A percentile compares a stretch with the other conserved stretches of the same genome.
Evolutionary conservation across 768 basidiomycete species (phyloP).

Genomic region (Pisolithus marmoratus): DNA sequence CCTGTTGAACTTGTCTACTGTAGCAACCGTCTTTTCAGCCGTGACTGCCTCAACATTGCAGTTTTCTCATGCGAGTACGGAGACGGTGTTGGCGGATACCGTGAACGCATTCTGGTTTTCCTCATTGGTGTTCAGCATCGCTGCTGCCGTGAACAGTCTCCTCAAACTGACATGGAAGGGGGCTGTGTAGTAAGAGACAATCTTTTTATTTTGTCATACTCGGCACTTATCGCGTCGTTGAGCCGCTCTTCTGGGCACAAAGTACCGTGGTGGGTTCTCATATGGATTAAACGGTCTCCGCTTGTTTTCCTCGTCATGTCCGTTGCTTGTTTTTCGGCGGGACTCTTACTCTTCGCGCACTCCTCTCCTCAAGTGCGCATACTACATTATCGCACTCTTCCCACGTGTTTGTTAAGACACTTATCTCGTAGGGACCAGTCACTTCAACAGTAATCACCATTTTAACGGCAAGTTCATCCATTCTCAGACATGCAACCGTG

Average conservation of each 20-base stretch:
- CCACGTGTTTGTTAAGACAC: constrained; percentile 12
- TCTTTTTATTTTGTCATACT: constrained; percentile 3
- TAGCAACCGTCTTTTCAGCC: constrained; percentile 51
- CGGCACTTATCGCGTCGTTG: constrained; percentile 13
- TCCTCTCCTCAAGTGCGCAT: constrained; percentile 58
- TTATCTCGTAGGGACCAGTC: constrained; percentile 39
- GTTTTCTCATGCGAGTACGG: constrained; percentile 36
- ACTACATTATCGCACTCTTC: constrained; percentile 15
- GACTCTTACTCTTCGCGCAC: constrained; percentile 72
- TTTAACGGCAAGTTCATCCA: constrained; percentile 43
- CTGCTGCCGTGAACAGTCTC: constrained; percentile 48
- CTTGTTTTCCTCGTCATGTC: constrained; percentile 80
- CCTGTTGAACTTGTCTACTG: constrained; percentile 45
- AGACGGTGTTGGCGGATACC: constrained; percentile 31
- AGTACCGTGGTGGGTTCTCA: constrained; percentile 56
- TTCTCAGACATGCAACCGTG: neutral
- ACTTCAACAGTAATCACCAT: constrained; percentile 73
- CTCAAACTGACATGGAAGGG: constrained; percentile 52
- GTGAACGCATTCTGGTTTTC: constrained; percentile 54
- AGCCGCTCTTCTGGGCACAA: constrained; percentile 51
- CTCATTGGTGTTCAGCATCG: constrained; percentile 49
- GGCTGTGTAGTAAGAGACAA: constrained; percentile 45
- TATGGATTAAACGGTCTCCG: constrained; percentile 84
- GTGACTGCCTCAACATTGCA: constrained; percentile 49
- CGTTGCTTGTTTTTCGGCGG: constrained; percentile 77